Evolutionary conservation across 1,284 basidiomycete species (phyloP), one percentile per base, ranked within the genome.

Genomic region (Rhodofomes roseus): DNA sequence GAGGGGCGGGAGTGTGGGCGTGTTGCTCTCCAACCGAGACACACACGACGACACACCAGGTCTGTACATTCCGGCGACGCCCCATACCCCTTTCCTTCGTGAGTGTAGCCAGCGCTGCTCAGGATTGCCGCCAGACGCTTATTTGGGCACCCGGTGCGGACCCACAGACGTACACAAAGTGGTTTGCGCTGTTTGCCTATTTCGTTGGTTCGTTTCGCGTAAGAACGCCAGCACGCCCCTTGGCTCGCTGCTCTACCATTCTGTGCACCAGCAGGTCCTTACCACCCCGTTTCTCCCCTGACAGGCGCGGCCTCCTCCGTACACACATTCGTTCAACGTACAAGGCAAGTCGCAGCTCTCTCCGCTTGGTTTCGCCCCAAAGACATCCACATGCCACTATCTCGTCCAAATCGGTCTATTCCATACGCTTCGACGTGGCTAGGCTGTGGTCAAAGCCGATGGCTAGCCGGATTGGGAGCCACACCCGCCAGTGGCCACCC

Each of bases 251-350:
- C 57, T 61, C 58, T 61, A 54, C 58, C 44, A 60, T 54, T 60
- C 59, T 27, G 51, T 25, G 60, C 57, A 59, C 54, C 57, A 37
- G 55, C 34, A 39, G 55, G 29, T 63, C 58, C 69, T 70, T 63
- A 70, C 67, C 57, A 44, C 14, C 31, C 50, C 7, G 18, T 37
- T 36, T 62, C 46, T 59, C 65, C 62, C 65, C 64, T 65, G 67
- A 67, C 75, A 86, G 84, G 84, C 77, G 79, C 85, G 84, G 83
- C 85, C 83, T 84, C 84, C 85, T 87, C 83, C 84, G 83, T 78
- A 71, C 71, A 73, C 70, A 81, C 84, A 74, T 71, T 88, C 85
- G 64, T 84, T 86, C 61, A 75, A 71, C 68, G 69, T 65, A 66
- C 73, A 76, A 81, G 80, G 85, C 84, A 65, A 60, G 73, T 70